Evolutionary conservation across 2,329 filamentous ascomycete species (phyloP), one percentile per base, ranked within the genome.

Genomic region (Penicillium hordei): DNA sequence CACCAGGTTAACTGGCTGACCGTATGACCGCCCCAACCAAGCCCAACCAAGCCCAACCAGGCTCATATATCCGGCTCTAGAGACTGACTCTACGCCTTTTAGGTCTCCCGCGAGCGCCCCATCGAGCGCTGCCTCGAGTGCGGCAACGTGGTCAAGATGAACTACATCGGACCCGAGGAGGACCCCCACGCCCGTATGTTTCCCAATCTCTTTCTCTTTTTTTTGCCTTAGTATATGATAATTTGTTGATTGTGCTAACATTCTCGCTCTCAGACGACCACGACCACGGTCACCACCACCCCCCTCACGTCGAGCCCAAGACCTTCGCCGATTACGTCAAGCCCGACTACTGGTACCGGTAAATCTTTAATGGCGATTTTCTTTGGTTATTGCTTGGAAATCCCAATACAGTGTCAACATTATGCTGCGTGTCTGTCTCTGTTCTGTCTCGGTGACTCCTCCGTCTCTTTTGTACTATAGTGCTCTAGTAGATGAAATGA

Each of bases 101-200:
- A 94, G 90, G 85, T 95, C 73, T 89, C 90, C 75, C 90, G 90
- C 74, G 88, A 94, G 59, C 92, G 94, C 76, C 94, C 94, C 58
- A 79, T 96, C 69, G 91, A 95, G 83, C 91, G 94, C 78, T 99
- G 94, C 87, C 87, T 87, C 73, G 94, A 99, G 84, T 99, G 94
- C 81, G 94, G 94, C 68, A 91, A 87, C 77, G 91, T 94, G 68
- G 93, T 96, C 84, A 95, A 96, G 88, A 94, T 97, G 90, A 89
- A 97, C 76, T 99, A 96, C 79, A 81, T 96, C 66, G 94, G 94
- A 61, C 87, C 92, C 51, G 77, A 87, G 74, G 89, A 94, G 66
- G 88, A 93, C 75, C 79, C 82, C 59, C 81, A 85, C 70, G 86
- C 85, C 74, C 83, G 75, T 78, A 72, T 68, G 76, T 73, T 48